phyloP scores from a whole-genome alignment of 1,284 basidiomycete species.

The Boletus semigastroideus region DNA sequence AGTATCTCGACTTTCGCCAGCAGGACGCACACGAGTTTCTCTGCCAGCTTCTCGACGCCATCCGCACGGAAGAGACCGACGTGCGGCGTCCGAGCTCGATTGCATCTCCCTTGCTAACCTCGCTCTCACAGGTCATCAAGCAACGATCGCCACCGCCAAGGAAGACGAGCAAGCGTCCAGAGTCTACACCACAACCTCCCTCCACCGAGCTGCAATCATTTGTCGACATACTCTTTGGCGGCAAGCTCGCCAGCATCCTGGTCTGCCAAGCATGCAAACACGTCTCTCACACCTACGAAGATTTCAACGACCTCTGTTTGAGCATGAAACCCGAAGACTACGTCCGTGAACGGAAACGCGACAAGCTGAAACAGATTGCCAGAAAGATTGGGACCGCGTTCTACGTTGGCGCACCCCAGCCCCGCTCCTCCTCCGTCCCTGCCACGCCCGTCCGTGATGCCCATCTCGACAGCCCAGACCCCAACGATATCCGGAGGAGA shows the following conservation, averaged over 20 bases:
- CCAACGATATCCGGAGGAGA: constrained; percentile 31
- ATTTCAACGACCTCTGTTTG: constrained; percentile 91
- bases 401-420: constrained; percentile 28
- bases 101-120: constrained; percentile 5
- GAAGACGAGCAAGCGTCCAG: constrained; percentile 5
- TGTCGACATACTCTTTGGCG: constrained; percentile 88
- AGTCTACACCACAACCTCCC: constrained; percentile 22
- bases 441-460: constrained; percentile 40
- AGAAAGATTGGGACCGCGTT: constrained; percentile 47
- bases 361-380: constrained; percentile 71
- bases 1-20: constrained; percentile 89
- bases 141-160: constrained; percentile 54
- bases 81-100: constrained; percentile 46
- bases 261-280: constrained; percentile 93
- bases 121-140: constrained; percentile 65
- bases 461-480: constrained; percentile 27
- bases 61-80: constrained; percentile 94
- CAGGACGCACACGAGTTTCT: constrained; percentile 96
- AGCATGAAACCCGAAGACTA: constrained; percentile 83
- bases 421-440: constrained; percentile 53
- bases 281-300: constrained; percentile 81
- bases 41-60: constrained; percentile 86
- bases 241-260: constrained; percentile 83
- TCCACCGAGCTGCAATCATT: constrained; percentile 64
- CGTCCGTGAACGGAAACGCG: constrained; percentile 61